These are phyloP conservation scores for Filobasidium floriforme DNA, from an alignment of 768 basidiomycete species.

Conservation along the genomic window DNA sequence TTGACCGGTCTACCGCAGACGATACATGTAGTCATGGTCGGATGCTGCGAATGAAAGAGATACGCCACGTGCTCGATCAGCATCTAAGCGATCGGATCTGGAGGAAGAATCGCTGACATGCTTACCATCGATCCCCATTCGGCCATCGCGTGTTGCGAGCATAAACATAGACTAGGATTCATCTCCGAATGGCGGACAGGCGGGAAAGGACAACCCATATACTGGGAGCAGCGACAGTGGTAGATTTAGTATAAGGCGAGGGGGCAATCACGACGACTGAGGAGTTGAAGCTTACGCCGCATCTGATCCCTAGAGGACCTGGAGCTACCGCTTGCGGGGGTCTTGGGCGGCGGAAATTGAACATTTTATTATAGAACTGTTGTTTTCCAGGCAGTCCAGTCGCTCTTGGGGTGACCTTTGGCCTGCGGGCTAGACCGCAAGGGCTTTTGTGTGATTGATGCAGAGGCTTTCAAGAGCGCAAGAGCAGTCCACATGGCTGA, in stretches of 20 bases:
- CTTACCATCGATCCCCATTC: not conserved
- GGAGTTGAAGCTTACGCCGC: not conserved
- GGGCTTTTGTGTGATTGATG: too few species aligned
- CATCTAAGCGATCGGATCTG: too few species aligned
- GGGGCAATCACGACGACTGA: not conserved
- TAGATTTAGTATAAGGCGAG: not conserved
- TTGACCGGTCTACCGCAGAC: not conserved
- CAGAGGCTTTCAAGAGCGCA: too few species aligned
- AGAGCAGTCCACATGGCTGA: too few species aligned
- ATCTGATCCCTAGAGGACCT: not conserved
- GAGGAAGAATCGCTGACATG: too few species aligned
- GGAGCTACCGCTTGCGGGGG: too few species aligned
- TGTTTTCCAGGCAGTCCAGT: too few species aligned
- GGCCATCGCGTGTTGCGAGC: not conserved
- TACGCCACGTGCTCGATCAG: too few species aligned
- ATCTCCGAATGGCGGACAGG: not conserved
- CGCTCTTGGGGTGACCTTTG: too few species aligned
- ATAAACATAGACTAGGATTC: not conserved
- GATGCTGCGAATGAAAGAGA: not conserved
- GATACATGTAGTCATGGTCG: not conserved
- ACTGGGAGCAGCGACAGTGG: not conserved
- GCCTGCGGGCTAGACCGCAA: too few species aligned
- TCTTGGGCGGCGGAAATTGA: too few species aligned
- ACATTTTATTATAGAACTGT: too few species aligned
- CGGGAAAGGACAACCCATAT: constrained; percentile 1